Evolutionary conservation across 2,329 filamentous ascomycete genomes (phyloP), one percentile per base, ranked within the genome.

Genomic region (Elsinoe perseae): DNA sequence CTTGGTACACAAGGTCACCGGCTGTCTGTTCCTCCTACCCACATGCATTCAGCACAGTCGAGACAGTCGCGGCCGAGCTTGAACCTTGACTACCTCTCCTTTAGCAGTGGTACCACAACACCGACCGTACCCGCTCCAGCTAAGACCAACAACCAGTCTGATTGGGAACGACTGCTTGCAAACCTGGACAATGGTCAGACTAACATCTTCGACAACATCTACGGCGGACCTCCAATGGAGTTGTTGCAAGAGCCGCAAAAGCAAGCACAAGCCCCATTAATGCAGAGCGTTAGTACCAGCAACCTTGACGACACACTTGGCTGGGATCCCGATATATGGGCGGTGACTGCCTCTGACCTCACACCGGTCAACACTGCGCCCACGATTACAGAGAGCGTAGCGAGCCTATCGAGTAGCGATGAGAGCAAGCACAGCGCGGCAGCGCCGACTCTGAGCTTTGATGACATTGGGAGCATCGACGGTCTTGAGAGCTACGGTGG

Each of bases 181-280:
- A 85, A 85, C 20, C 83, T 95, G 68, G 89, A 95, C 63, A 84
- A 84, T 32, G 88, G 88, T 0, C 80, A 85, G 61, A 82, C 84
- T 55, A 95, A 92, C 65, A 85, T 95, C n/a, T 93, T 89, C 69
- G 85, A 89, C 65, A 85, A 84, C 38, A 89, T 89, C 56, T 90
- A 90, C 62, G 87, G 86, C 34, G 86, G 86, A 0, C 77, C 79
- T 8, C 76, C 75, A 6, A 70, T 70, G 38, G 67, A 70, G 21
- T 63, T 70, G 74, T 59, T 73, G 3, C 68, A 56, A 60, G 57
- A 61, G 66, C 28, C 60, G 28, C 59, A 38, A 6, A 52, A 52
- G 10, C 18, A n/a, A 7, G 16, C 18, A 14, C 48, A 34, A 20
- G 18, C 18, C 2, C 48, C 30, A 25, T 16, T 14, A 14, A 34